Base-by-base conservation (phyloP, 2,329 filamentous ascomycete genomes). In the Madurella fahalii region DNA sequence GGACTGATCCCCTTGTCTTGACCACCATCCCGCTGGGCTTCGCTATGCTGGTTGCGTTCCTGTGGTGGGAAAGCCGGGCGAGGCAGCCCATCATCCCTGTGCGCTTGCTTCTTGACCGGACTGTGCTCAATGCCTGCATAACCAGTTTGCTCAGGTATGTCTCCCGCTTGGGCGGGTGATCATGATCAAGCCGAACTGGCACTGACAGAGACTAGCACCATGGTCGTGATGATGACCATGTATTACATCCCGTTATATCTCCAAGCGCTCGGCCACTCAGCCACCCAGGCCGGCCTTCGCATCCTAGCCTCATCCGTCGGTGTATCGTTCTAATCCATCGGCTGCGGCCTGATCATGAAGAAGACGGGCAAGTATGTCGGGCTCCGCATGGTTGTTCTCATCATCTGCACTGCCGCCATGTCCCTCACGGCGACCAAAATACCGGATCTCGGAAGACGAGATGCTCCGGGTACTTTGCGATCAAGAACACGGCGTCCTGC, bases 181-280 rank as follows among this genome's bases (percentile, higher is more conserved):
- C n/a, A n/a, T n/a, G n/a, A n/a, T n/a, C n/a, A 12, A 30, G n/a
- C 43, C 9, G 4, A 9, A 7, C 11, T 8, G 12, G 9, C 16
- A 16, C 58, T 58, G 32, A 60, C 51, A 4, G 9, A 1, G 5
- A 5, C 4, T 13, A 61, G 58, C 58, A 90, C 87, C 32, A 95
- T 94, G 88, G 76, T 83, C n/a, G 75, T 86, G 55, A 89, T 87
- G 69, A 82, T 83, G 42, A 72, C 84, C 20, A 72, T 93, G 50
- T 95, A 92, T 70, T 95, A 95, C 69, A 78, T 87, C 1, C 91
- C 91, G 0, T 77, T 96, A 8, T 95, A 90, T 71, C 86, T 94
- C 60, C 89, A 95, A 69, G 82, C 90, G 1, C 81, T 84, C 34
- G 89, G 89, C n/a, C 74, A 84, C 54, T 83, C 84, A 0, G 77